Evolutionary conservation across 306 rosid genomes (phyloP).

Genomic region (Trifolium fragiferum): DNA sequence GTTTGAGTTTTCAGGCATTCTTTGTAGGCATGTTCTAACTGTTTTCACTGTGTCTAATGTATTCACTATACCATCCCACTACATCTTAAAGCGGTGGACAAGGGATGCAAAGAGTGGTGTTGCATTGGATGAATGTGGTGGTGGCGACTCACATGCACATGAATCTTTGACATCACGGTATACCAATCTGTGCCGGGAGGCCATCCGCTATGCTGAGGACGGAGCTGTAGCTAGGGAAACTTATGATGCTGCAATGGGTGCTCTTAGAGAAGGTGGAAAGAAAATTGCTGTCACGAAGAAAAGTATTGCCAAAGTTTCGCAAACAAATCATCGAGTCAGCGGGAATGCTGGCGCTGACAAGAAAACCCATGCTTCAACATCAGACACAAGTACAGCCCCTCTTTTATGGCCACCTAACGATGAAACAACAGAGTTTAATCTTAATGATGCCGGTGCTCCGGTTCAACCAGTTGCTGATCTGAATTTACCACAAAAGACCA

Average conservation of each 20-base stretch:
- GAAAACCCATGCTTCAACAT: conserved; percentile 58
- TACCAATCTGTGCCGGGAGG: conserved; percentile 78
- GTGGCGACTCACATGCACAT: conserved; percentile 58
- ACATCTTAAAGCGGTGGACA: conserved; percentile 95
- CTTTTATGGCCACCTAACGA: conserved; percentile 89
- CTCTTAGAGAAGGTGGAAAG: conserved; percentile 81
- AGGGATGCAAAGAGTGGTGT: conserved; percentile 72
- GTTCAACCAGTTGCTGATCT: conserved; percentile 72
- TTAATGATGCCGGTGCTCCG: conserved; percentile 70
- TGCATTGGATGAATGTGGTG: conserved; percentile 65
- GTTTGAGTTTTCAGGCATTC: conserved; percentile 97
- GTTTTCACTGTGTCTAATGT: conserved; percentile 94
- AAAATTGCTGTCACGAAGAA: conserved; percentile 71
- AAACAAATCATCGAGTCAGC: conserved; percentile 55
- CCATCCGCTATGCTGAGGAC: conserved; percentile 89
- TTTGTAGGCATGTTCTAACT: conserved; percentile 92
- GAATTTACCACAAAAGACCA: conserved; percentile 83
- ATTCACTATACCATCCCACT: conserved; percentile 82
- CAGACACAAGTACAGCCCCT: conserved; percentile 66
- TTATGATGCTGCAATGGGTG: conserved; percentile 68
- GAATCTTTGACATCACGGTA: conserved; percentile 76
- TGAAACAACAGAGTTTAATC: conserved; percentile 81
- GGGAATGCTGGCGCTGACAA: conserved; percentile 63
- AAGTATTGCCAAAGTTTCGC: conserved; percentile 73
- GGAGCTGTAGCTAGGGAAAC: conserved; percentile 86